Evolutionary conservation across 148 eudicot genomes (phyloP), one percentile per base, ranked within the genome.

Genomic region (Rheum nobile): DNA sequence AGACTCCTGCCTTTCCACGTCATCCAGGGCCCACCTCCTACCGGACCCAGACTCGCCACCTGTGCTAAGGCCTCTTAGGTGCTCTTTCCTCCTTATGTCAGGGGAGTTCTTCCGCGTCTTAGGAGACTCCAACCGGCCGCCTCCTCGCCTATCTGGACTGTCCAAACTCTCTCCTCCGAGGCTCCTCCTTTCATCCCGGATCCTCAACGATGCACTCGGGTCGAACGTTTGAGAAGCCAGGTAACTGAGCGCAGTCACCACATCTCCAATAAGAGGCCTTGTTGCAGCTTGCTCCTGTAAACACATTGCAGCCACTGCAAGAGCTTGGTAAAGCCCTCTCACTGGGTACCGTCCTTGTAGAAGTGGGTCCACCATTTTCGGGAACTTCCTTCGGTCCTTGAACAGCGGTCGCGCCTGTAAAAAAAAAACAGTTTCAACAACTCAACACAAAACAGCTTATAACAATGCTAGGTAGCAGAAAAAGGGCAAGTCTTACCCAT

Each of bases 301-400:
- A 76, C 99, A 95, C 99, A 95, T 95, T 43, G 97, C 99, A 28
- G 99, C 97, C 77, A 95, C 99, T 6, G 99, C 99, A 67, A 95
- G 90, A 22, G 99, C 99, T 84, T 95, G 99, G 77, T 95, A 95
- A 12, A 95, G 99, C 39, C 99, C 97, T 63, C 97, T 82, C 79
- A 92, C 86, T 0, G 99, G 99, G 73, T 91, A 95, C 29, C 82
- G 92, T 7, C 99, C 97, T 83, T 87, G 94, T 69, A 95, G 83
- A 35, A 87, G 77, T 19, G 99, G 99, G 79, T 95, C 99, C 0
- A 94, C 99, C 99, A 95, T 95, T 80, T 92, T 95, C 0, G 99
- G 94, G 52, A 95, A 95, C 81, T 88, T 95, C 80, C 97, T 83
- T 42, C 97, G 85, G 71, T 95, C 97, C 79, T 90, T 95, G 83